Base-by-base conservation (phyloP, 78 protist species). In the Dictyostelium purpureum region DNA sequence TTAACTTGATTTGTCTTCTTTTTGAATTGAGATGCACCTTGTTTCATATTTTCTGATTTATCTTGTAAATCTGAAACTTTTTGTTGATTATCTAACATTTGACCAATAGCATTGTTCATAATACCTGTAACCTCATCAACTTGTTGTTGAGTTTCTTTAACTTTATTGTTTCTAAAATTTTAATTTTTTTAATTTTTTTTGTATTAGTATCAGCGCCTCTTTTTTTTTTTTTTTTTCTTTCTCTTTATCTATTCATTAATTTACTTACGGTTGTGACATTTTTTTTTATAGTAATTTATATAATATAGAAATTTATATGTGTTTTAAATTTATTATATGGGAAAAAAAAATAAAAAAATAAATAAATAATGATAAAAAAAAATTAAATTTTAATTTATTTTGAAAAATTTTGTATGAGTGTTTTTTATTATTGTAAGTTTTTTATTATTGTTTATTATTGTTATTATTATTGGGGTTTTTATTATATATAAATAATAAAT, bases 21-120 rank as follows among this genome's bases (percentile, higher is more conserved):
- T 24, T 85, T 85, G 18, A 85, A 85, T n/a, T 85, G 70, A 3
- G 56, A 18, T 18, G 92, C 92, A 61, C 92, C 71, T 47, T 85
- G 73, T 74, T 85, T 85, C 92, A 85, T 73, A 73, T 73, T 73
- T 38, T 85, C 82, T 14, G 75, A 56, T 47, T 73, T 85, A 12
- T 52, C 56, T 73, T 75, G 80, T 26, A 85, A 74, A 24, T 85
- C 92, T n/a, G 80, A 73, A 10, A 85, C 92, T 40, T 85, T 85
- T 24, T 47, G 67, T 85, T 85, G 92, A 74, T 85, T 85, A 47
- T 85, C 65, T 7, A 85, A 57, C 92, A 85, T 85, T 33, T 43
- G 37, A 59, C 92, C 92, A 16, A 85, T 74, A 14, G 92, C 82
- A 61, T 43, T 31, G 33, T 85, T 52, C 92, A 85, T 85, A n/a